Conservation (phyloP, 2,329 filamentous ascomycete genomes). For the Fusarium austroafricanum region DNA sequence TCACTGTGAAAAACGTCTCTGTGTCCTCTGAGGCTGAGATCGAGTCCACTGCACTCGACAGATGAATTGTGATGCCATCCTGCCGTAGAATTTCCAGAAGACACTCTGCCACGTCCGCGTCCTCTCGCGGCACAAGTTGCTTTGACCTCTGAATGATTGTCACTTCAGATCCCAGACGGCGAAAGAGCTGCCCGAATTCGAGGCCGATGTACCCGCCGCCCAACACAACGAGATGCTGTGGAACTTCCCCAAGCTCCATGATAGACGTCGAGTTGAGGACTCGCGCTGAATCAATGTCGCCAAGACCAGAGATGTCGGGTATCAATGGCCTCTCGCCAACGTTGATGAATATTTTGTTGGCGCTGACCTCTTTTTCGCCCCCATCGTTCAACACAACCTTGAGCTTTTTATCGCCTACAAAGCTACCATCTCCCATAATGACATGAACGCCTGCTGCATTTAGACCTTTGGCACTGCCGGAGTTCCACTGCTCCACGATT, state of each 20-base stretch:
- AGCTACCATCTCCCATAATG: slow-evolving; percentile 58
- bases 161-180: slow-evolving; percentile 61
- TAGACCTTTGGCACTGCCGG: slow-evolving; percentile 59
- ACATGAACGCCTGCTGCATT: slow-evolving; percentile 57
- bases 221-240: slow-evolving; percentile 61
- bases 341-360: slow-evolving; percentile 59
- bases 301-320: slow-evolving; percentile 53
- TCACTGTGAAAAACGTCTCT: slow-evolving; percentile 32
- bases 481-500: slow-evolving; percentile 63
- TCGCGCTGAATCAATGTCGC: slow-evolving; percentile 49
- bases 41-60: slow-evolving; percentile 50
- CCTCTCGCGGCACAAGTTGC: slow-evolving; percentile 59
- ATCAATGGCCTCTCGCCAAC: slow-evolving; percentile 57
- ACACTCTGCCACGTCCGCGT: slow-evolving; percentile 59
- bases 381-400: slow-evolving; percentile 49
- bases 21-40: slow-evolving; percentile 32
- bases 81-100: slow-evolving; percentile 57
- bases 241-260: slow-evolving; percentile 59
- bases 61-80: slow-evolving; percentile 59
- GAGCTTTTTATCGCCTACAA: slow-evolving; percentile 55
- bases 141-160: slow-evolving; percentile 59
- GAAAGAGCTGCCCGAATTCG: slow-evolving; percentile 65
- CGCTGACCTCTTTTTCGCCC: slow-evolving; percentile 50
- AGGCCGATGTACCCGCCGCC: slow-evolving; percentile 65
- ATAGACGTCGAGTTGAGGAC: slow-evolving; percentile 62